Conservation (phyloP, 2,329 filamentous ascomycete genomes). For the Cadophora gregata region DNA sequence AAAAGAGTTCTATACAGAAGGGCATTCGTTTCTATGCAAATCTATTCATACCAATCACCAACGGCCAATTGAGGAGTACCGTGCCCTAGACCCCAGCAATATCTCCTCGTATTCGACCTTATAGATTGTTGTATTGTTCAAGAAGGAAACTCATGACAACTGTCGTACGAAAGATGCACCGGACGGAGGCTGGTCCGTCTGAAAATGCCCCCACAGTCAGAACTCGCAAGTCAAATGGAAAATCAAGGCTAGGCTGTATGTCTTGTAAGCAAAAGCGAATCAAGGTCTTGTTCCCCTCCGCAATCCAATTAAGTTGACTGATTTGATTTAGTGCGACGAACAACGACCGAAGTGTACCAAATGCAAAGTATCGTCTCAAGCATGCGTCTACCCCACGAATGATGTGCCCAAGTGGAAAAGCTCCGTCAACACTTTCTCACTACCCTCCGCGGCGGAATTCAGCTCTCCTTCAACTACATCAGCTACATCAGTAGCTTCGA, state of each 20-base stretch:
- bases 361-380: constrained; percentile 5
- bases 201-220: neutral
- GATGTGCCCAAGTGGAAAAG: constrained; percentile 18
- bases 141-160: constrained; percentile 8
- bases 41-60: neutral
- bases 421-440: constrained; percentile 11
- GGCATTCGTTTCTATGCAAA: neutral
- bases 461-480: constrained; percentile 11
- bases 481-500: constrained; percentile 2
- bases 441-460: constrained; percentile 10
- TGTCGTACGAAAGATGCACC: constrained; percentile 9
- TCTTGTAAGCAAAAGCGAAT: constrained; percentile 28
- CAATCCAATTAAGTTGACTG: neutral
- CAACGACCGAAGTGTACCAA: constrained; percentile 12
- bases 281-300: constrained; percentile 24
- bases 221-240: constrained; percentile 26
- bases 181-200: neutral
- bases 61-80: neutral
- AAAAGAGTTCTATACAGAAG: neutral
- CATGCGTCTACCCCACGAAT: constrained; percentile 13
- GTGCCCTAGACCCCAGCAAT: neutral
- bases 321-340: constrained; percentile 18
- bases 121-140: neutral
- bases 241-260: constrained; percentile 28
- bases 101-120: neutral